Base-by-base conservation (phyloP, 2,329 filamentous ascomycete species). In the Trichoderma sp. region DNA sequence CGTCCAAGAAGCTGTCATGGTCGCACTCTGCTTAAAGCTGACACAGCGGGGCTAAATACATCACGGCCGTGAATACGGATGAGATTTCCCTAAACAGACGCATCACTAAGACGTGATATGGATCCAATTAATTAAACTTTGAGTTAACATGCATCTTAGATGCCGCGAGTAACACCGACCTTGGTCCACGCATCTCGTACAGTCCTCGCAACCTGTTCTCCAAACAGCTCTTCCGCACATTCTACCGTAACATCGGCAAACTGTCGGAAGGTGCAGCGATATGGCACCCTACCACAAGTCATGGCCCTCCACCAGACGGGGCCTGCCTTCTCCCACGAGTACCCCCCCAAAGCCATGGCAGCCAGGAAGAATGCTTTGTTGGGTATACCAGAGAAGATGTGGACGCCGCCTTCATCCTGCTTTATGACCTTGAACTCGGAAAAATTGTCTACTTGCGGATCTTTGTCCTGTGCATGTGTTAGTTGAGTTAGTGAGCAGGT, bases 341-440 rank as follows among this genome's bases (percentile, higher is more conserved):
- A 57, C 4, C 53, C 53, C 7, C 27, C 27, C 5, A 57, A 57
- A 15, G 53, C 53, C 10, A 29, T 19, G 2, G 45, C n/a, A 27
- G 45, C 80, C 10, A 85, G 80, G 71, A 85, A 85, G 70, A 88
- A 88, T 2, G 85, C 85, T 69, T 81, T 80, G 76, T 87, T 88
- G 2, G 85, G 85, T 52, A 88, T 87, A 5, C 85, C 85, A 6
- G 84, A 86, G 75, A 81, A 85, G 59, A 84, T 76, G 74, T 87
- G 85, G 3, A 87, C 84, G 35, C 85, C 86, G 8, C 83, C 83
- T 52, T 84, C 82, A 73, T 86, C 84, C 8, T 68, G 74, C 3
- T 76, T 82, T 1, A 71, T 70, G 54, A 76, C 74, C 73, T 80
- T 84, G 37, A 80, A 72, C 27, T 76, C 76, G 13, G 4, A 50